Conservation (phyloP, 1,139 yeast species). For the Blastobotrys ciferrii region DNA sequence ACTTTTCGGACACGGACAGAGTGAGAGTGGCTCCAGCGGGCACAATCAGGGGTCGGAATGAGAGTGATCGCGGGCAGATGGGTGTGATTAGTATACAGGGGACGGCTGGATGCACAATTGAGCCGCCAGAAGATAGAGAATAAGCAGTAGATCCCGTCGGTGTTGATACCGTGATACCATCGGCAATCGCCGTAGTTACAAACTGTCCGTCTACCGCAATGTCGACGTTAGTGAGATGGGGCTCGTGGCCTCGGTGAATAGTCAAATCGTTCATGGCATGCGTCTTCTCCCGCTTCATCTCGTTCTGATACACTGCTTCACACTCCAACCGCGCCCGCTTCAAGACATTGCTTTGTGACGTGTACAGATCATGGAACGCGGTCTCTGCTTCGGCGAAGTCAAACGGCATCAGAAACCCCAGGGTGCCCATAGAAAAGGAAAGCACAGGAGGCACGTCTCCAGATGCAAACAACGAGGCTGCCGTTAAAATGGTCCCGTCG, state of each 20-base stretch:
- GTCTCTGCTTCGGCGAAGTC: constrained; percentile 56
- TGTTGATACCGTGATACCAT: constrained; percentile 79
- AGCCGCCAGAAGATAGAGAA: constrained; percentile 85
- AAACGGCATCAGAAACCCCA: constrained; percentile 88
- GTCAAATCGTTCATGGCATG: constrained; percentile 75
- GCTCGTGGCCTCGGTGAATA: constrained; percentile 83
- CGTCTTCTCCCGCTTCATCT: constrained; percentile 3
- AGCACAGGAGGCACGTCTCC: constrained; percentile 75
- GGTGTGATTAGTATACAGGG: constrained; percentile 83
- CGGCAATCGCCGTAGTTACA: constrained; percentile 87
- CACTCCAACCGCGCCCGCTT: constrained; percentile 79
- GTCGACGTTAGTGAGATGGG: constrained; percentile 80
- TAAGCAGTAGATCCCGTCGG: constrained; percentile 98
- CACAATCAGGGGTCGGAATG: constrained; percentile 80
- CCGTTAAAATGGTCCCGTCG: constrained; percentile 87
- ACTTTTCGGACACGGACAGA: constrained; percentile 48
- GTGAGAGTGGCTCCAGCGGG: constrained; percentile 72
- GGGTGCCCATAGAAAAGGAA: constrained; percentile 85
- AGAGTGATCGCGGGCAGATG: constrained; percentile 88
- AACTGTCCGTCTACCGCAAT: constrained; percentile 77
- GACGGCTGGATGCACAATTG: constrained; percentile 86
- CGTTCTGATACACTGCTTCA: constrained; percentile 38
- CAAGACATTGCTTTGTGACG: constrained; percentile 65
- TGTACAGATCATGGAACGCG: constrained; percentile 66
- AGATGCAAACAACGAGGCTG: constrained; percentile 57